Percentiles rank a stretch among this genome's conserved stretches.
phyloP scores from a whole-genome alignment of 306 rosid species.

The Fragaria iinumae region DNA sequence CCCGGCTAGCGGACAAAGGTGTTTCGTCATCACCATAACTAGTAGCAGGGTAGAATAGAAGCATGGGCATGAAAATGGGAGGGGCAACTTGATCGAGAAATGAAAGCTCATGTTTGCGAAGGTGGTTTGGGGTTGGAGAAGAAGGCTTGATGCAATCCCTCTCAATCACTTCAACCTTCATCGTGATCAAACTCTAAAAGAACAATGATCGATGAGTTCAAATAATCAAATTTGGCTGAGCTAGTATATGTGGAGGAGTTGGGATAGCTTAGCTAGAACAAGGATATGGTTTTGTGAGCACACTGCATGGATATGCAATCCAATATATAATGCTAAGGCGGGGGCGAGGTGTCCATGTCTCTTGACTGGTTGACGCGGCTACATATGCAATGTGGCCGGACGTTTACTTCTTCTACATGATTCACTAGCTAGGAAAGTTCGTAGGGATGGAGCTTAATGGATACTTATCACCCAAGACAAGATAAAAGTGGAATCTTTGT shows the following conservation, averaged over 20 bases:
- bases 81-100: conserved; percentile 28
- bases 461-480: background rate
- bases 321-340: background rate
- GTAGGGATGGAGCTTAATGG: background rate
- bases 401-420: background rate
- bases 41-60: conserved; percentile 21
- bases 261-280: background rate
- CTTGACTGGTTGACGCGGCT: background rate
- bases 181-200: background rate
- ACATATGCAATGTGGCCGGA: background rate
- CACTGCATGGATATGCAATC: background rate
- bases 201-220: background rate
- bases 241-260: background rate
- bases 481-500: background rate
- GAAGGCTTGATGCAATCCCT: conserved; percentile 18
- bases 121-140: conserved; percentile 28
- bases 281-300: background rate
- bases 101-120: conserved; percentile 26
- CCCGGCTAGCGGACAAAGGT: background rate
- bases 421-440: background rate
- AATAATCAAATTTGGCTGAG: background rate
- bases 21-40: background rate
- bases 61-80: conserved; percentile 21
- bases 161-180: conserved; percentile 16
- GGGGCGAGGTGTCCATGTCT: too few species aligned